Evolutionary conservation across 192 early-diverging fungal genomes (phyloP), one percentile per base, ranked within the genome.

Genomic region (Podila verticillata): DNA sequence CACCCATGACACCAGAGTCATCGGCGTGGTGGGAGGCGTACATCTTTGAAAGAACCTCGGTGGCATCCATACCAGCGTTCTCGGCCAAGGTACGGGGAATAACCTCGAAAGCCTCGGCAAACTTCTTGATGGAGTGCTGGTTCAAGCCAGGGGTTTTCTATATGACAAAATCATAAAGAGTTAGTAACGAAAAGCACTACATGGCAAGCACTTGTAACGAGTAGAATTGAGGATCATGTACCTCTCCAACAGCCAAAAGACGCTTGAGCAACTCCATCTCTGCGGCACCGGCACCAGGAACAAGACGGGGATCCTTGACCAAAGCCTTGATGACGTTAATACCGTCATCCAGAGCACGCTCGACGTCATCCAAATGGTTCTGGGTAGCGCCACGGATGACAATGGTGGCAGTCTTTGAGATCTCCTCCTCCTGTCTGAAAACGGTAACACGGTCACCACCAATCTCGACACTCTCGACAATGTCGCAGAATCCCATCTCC

Each of bases 401-500:
- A 74, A 99, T 95, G 10, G 97, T 99, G 24, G 95, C 94, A 39
- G 96, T 95, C 82, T 93, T 94, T 58, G 92, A 92, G 39, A 82
- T 86, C 48, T 97, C 96, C 66, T 93, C 90, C 51, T 96, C 93
- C 85, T 99, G 97, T 74, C 96, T 89, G 87, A 99, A 95, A n/a
- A 98, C 93, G 13, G 97, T 99, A 71, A 97, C 97, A 65, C 96
- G 92, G 85, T 99, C 97, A 74, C 93, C 92, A 72, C 97, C 97
- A 83, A 99, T 97, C 84, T 99, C 97, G 59, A 97, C 93, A 35
- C 94, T 93, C 81, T 97, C 95, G 30, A 99, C 93, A 84, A 98
- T 88, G 69, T 99, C 97, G 88, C 96, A 98, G 88, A 89, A 96
- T 56, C 97, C 97, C 92, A 98, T 95, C 73, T 99, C 97, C 89